Conservation (phyloP, 306 rosid species). For the Cicer pinnatifidum region DNA sequence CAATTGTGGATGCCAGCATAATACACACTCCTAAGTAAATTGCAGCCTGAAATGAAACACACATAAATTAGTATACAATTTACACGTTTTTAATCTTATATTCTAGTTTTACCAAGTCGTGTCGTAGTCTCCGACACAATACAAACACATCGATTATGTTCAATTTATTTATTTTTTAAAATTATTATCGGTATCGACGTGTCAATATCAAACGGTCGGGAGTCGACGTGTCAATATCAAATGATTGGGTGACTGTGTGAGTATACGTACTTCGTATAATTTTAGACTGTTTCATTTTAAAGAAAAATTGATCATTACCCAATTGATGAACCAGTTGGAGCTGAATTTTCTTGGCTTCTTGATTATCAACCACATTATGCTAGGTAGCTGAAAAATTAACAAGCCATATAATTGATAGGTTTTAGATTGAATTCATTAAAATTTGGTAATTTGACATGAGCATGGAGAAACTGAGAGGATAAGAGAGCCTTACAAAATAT, state of each 20-base stretch:
- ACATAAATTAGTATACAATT: slow-evolving; percentile 1
- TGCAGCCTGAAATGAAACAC: slow-evolving; percentile 59
- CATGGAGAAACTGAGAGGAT: neutral
- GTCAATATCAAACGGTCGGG: no score
- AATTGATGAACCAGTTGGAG: slow-evolving; percentile 82
- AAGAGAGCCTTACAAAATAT: slow-evolving; percentile 61
- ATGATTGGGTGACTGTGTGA: no score
- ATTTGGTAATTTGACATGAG: slow-evolving; percentile 7
- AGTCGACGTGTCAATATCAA: no score
- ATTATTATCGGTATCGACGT: no score
- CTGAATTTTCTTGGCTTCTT: slow-evolving; percentile 86
- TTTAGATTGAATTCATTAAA: neutral
- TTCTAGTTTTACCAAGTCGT: neutral
- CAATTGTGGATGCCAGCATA: slow-evolving; percentile 87
- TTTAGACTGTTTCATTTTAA: slow-evolving; percentile 17
- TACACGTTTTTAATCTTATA: neutral
- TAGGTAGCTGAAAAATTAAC: slow-evolving; percentile 69
- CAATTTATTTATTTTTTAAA: no score
- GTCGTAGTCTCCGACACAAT: no score
- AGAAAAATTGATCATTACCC: slow-evolving; percentile 59
- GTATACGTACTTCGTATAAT: no score
- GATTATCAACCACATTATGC: slow-evolving; percentile 84
- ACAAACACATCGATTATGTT: no score
- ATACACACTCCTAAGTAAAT: slow-evolving; percentile 80
- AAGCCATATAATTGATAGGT: neutral